Evolutionary conservation across 148 eudicot genomes (phyloP).

Genomic region (Rhododendron mucronatum): DNA sequence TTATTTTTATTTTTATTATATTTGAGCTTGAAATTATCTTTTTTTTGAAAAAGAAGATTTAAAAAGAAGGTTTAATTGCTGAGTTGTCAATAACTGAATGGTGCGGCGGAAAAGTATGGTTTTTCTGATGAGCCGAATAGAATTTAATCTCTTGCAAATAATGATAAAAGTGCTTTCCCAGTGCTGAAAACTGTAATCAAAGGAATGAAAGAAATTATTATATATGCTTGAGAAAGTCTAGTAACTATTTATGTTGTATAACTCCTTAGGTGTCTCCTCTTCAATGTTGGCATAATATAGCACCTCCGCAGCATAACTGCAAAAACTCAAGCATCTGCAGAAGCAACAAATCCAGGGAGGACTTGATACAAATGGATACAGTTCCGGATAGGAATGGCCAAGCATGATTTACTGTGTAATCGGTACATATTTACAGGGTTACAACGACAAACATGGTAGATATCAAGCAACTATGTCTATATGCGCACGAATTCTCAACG

Average conservation of each 20-base stretch:
- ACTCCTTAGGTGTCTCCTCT: slow-evolving; percentile 50
- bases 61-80: too few species aligned
- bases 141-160: too few species aligned
- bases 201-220: slow-evolving; percentile 1
- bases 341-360: too few species aligned
- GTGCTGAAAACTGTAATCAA: too few species aligned
- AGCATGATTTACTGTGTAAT: neutral
- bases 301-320: slow-evolving; percentile 73
- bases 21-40: too few species aligned
- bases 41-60: too few species aligned
- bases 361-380: neutral
- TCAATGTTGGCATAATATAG: slow-evolving; percentile 56
- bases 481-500: neutral
- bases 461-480: neutral
- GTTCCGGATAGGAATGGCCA: neutral
- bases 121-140: too few species aligned
- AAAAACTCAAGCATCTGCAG: neutral
- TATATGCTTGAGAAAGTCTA: slow-evolving; percentile 41
- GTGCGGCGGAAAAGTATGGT: too few species aligned
- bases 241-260: slow-evolving; percentile 56
- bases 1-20: too few species aligned
- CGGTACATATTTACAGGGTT: neutral
- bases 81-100: too few species aligned
- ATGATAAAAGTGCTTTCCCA: too few species aligned
- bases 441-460: neutral